These are phyloP conservation scores for Lodderomyces metapsilosis DNA, from an alignment of 1,139 yeast species.

Conservation along the genomic window DNA sequence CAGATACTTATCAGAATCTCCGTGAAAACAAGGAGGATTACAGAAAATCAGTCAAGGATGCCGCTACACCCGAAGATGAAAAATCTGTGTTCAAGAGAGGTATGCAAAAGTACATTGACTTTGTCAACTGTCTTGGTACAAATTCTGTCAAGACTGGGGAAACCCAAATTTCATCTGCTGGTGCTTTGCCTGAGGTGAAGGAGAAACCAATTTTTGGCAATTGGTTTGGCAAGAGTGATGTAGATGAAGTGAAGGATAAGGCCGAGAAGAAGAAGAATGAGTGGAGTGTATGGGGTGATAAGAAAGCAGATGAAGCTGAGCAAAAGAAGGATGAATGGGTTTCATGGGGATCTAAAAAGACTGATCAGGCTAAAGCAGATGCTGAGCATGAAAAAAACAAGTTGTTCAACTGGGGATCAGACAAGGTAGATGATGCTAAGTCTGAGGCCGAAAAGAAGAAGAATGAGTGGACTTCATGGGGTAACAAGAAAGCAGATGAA, in stretches of 20 bases:
- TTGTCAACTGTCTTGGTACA: slow-evolving; percentile 34
- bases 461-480: slow-evolving; percentile 19
- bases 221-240: slow-evolving; percentile 22
- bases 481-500: slow-evolving; percentile 15
- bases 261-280: slow-evolving; percentile 10
- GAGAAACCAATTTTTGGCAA: slow-evolving; percentile 24
- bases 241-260: slow-evolving; percentile 8
- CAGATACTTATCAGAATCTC: slow-evolving; percentile 20
- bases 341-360: slow-evolving; percentile 26
- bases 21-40: slow-evolving; percentile 15
- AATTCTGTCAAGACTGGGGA: slow-evolving; percentile 19
- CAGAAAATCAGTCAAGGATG: slow-evolving; percentile 18
- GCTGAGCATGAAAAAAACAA: slow-evolving; percentile 20
- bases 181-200: slow-evolving; percentile 15
- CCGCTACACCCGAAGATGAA: slow-evolving; percentile 26
- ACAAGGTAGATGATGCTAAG: slow-evolving; percentile 10
- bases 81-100: slow-evolving; percentile 20
- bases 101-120: slow-evolving; percentile 37
- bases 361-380: slow-evolving; percentile 17
- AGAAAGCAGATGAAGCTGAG: slow-evolving; percentile 16
- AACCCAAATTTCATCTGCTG: slow-evolving; percentile 16
- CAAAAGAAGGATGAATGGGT: slow-evolving; percentile 23
- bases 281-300: slow-evolving; percentile 21
- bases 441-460: slow-evolving; percentile 9
- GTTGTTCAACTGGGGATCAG: slow-evolving; percentile 30